Base-by-base conservation (phyloP, 2,329 filamentous ascomycete genomes). In the Pseudogymnoascus pannorum region DNA sequence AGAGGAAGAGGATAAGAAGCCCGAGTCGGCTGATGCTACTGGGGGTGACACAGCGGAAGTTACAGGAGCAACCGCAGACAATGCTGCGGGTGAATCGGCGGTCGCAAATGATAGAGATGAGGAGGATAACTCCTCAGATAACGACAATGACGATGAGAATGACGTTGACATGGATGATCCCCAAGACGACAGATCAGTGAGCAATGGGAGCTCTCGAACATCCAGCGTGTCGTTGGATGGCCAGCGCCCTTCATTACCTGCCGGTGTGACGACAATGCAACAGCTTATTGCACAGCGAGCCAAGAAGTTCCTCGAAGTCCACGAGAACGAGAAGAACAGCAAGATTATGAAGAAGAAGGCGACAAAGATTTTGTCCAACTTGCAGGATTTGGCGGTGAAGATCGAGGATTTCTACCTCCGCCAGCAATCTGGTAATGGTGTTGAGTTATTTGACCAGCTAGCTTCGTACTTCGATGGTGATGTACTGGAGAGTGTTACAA, bases 401-500 rank as follows among this genome's bases (percentile, higher is more conserved):
- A 87, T 97, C 36, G 84, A 88, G 65, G 71, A 75, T 0, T 91
- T 87, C 70, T 96, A 93, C 72, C 76, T 87, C 11, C 77, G 78
- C 38, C 78, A 79, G 44, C 79, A 78, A 1, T 73, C 80, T 1
- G 75, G 75, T 5, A 78, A 82, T 40, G 91, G 89, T 9, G 77
- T 80, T 31, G 76, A 80, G 2, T 78, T 96, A 0, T 97, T 97
- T 74, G 78, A 80, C 31, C 84, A 82, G 58, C 77, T 99, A 62
- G 91, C 92, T 0, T 82, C 83, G 2, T 92, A 94, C 70, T 99
- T 99, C 68, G 88, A 95, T 69, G 87, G 88, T 0, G 90, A 97
- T 74, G 88, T 94, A 1, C 75, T 96, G 60, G 89, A 96, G 70
- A 96, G 91, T 72, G 92, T 97, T 60, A 99, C 94, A 0, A 99